Evolutionary conservation across 1,284 basidiomycete genomes (phyloP).

Genomic region (Pseudozyma hubeiensis): DNA sequence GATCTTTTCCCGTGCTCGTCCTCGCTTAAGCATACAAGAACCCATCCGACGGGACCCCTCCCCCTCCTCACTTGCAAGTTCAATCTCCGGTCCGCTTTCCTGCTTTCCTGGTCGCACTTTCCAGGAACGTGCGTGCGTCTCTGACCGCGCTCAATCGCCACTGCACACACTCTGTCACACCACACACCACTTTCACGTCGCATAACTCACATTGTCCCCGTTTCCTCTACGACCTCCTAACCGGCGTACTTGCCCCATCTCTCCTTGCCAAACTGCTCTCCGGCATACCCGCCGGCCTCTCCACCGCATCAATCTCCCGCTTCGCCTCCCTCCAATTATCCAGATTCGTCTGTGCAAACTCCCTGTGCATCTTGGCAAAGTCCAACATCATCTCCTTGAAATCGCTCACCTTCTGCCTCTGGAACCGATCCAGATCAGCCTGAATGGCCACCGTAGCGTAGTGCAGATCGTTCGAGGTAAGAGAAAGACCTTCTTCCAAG

Average conservation of each 20-base stretch:
- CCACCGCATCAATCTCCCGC: slow-evolving; percentile 86
- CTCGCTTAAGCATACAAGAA: too few species aligned
- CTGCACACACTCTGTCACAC: too few species aligned
- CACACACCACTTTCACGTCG: too few species aligned
- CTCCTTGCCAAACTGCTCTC: slow-evolving; percentile 50
- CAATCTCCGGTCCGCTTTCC: too few species aligned
- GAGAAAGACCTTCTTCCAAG: slow-evolving; percentile 63
- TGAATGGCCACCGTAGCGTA: slow-evolving; percentile 96
- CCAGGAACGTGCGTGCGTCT: too few species aligned
- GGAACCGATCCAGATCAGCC: slow-evolving; percentile 96
- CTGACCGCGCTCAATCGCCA: too few species aligned
- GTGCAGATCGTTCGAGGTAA: slow-evolving; percentile 76
- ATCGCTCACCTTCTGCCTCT: slow-evolving; percentile 97
- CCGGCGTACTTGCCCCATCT: slow-evolving; percentile 14
- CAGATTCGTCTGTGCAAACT: slow-evolving; percentile 82
- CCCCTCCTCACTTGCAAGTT: too few species aligned
- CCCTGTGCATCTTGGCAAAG: slow-evolving; percentile 88
- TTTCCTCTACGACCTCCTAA: slow-evolving; percentile 30
- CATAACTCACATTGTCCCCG: too few species aligned
- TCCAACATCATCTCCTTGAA: slow-evolving; percentile 89
- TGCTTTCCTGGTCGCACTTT: too few species aligned
- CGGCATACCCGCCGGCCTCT: slow-evolving; percentile 67
- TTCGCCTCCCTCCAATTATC: slow-evolving; percentile 97
- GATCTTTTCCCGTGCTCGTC: too few species aligned
- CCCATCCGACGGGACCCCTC: too few species aligned